Evolutionary conservation across 768 basidiomycete genomes (phyloP).

Genomic region (Auriscalpium orientale): DNA sequence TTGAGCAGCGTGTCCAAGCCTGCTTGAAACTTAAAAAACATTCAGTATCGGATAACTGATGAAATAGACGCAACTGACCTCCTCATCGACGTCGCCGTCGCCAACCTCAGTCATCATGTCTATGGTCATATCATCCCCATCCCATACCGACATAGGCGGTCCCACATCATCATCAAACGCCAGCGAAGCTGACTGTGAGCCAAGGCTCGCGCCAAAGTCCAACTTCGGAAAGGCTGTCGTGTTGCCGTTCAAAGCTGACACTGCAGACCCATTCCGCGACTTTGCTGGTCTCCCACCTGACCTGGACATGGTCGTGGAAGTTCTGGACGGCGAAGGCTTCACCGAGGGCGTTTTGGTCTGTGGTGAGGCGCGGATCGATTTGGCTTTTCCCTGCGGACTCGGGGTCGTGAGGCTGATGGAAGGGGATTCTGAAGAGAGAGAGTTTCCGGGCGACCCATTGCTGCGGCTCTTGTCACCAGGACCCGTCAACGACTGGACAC

Average conservation of each 20-base stretch:
- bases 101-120: constrained; percentile 58
- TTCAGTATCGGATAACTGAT: not conserved
- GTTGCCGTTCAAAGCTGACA: constrained; percentile 2
- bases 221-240: constrained; percentile 3
- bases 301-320: constrained; percentile 16
- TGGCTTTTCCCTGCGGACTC: constrained; percentile 8
- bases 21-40: constrained; percentile 32
- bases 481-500: constrained; percentile 40
- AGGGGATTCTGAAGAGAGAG: constrained; percentile 14
- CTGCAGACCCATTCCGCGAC: constrained; percentile 13
- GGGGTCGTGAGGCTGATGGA: constrained; percentile 8
- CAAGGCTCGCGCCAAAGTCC: constrained; percentile 14
- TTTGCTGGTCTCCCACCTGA: constrained; percentile 18
- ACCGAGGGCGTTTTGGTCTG: constrained; percentile 14
- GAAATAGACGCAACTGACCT: constrained; percentile 31
- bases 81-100: constrained; percentile 66
- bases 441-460: constrained; percentile 14
- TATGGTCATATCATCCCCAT: constrained; percentile 53
- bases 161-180: constrained; percentile 16
- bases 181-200: constrained; percentile 24
- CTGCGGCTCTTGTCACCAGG: constrained; percentile 22
- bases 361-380: constrained; percentile 4
- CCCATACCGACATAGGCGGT: constrained; percentile 33
- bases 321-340: constrained; percentile 8
- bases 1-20: constrained; percentile 33